Evolutionary conservation across 2,329 filamentous ascomycete genomes (phyloP), one percentile per base, ranked within the genome.

Genomic region (Incumbomyces lentus): DNA sequence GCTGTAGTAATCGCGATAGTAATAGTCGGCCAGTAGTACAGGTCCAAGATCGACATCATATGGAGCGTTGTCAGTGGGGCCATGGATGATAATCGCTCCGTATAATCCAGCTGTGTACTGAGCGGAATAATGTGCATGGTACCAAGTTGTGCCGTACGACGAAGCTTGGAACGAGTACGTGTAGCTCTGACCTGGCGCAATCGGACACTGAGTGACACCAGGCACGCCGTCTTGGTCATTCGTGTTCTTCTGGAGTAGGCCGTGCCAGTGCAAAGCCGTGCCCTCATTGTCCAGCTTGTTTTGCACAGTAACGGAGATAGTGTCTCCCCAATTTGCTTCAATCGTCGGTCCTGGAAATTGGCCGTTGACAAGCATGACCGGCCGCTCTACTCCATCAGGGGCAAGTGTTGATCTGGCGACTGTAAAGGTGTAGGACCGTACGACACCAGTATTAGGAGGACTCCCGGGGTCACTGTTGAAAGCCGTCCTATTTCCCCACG

Each of bases 331-430:
- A 31, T 57, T 54, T n/a, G 53, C 54, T 39, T 59, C 54, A 38
- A 60, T 50, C 18, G 72, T 68, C 1, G 84, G 84, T 0, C 80
- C 83, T 1, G 83, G 83, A 50, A 63, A 62, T 7, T 58, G 51
- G 13, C 57, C 60, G 41, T 63, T 66, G 48, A 62, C 52, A 7
- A 57, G 47, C 46, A 63, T 57, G 29, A 56, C 54, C n/a, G 49
- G 47, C 1, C 58, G 51, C 8, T 51, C 30, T 22, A 56, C 51
- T 0, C 62, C 62, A 53, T 64, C 62, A 12, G 60, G 62, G 3
- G 58, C 52, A 17, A 56, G 39, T 1, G 49, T 55, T 12, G 51
- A 41, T 13, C 58, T 49, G 18, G 55, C 50, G 12, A 63, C 36
- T 1, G 54, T 55, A 30, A 63, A 58, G 50, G 58, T 57, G 38